Base-by-base conservation (phyloP, 768 basidiomycete species). In the Psilocybe subaeruginosa region DNA sequence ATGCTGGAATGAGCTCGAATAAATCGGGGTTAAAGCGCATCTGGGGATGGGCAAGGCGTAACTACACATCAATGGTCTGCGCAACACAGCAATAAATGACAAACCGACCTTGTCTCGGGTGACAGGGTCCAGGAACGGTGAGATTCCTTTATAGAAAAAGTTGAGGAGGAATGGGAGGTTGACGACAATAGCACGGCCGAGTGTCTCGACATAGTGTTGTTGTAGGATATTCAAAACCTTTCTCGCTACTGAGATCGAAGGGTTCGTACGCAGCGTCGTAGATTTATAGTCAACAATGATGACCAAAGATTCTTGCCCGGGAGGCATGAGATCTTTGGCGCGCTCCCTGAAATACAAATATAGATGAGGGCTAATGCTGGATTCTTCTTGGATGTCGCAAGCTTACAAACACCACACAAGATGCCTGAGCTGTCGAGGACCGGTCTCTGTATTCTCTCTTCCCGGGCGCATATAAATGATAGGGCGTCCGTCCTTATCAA, bases 11-110 rank as follows among this genome's bases (percentile, higher is more conserved):
- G 47, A 96, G 85, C 61, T 92, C 90, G 41, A 82, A 72, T 4
- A 96, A 78, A 66, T 93, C 82, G 3, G 94, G 93, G 70, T 96
- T 96, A 73, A 96, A 95, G 23, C 89, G 86, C 88, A 95, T 92
- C 90, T 92, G 46, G 8, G 48, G 43, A 12, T 31, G 8, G 46
- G 19, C 19, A 53, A 14, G 30, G 48, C 30, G 31, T 53, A 30
- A 35, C 23, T 53, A 35, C 31, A 17, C 31, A 35, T 33, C 29
- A 29, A 35, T 53, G 23, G 9, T 53, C 27, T 35, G 9, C 37
- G 35, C 31, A 14, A 33, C 29, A 39, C 29, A 4, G 27, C 43
- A 43, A 17, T 46, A 30, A 53, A 31, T 50, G 35, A 54, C 16
- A 12, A 39, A 65, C 80, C 31, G 27, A 90, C 91, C 86, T 95